Evolutionary conservation across 2,329 filamentous ascomycete species (phyloP), one percentile per base, ranked within the genome.

Genomic region (Phialophora expanda): DNA sequence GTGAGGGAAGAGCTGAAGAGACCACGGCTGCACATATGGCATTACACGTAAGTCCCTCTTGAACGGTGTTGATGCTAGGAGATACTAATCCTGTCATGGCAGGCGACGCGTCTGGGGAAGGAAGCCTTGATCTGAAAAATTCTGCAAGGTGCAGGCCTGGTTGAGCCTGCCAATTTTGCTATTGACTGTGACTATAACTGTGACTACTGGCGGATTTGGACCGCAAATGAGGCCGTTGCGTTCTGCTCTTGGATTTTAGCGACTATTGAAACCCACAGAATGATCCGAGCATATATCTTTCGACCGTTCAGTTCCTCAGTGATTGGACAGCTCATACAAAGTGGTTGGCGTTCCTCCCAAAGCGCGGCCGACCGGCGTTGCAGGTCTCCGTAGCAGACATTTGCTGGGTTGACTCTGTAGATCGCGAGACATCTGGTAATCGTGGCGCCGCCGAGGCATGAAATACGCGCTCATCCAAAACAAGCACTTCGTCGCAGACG

Each of bases 1-100:
- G 68, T 72, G 61, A 66, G 71, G 32, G 58, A 66, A 20, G 71
- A 69, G 61, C 41, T 73, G 54, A 69, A 64, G 58, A 67, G 68
- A 30, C 68, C 64, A 38, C 62, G 61, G n/a, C 63, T 67, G 53
- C 69, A 71, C 56, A 63, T 64, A 14, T 70, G 66, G 61, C 59
- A 69, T 56, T 64, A 64, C 50, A 69, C 67, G 65, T 69, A 63
- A 59, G 59, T 61, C 22, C 5, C 26, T 5, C 38, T 14, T 4
- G 56, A 14, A 7, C 4, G 3, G n/a, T n/a, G 4, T 17, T 8
- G 56, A 20, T 22, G 3, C 34, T 44, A 26, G 14, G n/a, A 11
- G n/a, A 20, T 56, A 14, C 56, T 60, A 41, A 65, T 50, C 28
- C 11, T 41, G 38, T 44, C 50, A 38, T 6, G 34, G 4, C 34